Evolutionary conservation across 2,329 filamentous ascomycete genomes (phyloP).

Genomic region (Colletotrichum sp.): DNA sequence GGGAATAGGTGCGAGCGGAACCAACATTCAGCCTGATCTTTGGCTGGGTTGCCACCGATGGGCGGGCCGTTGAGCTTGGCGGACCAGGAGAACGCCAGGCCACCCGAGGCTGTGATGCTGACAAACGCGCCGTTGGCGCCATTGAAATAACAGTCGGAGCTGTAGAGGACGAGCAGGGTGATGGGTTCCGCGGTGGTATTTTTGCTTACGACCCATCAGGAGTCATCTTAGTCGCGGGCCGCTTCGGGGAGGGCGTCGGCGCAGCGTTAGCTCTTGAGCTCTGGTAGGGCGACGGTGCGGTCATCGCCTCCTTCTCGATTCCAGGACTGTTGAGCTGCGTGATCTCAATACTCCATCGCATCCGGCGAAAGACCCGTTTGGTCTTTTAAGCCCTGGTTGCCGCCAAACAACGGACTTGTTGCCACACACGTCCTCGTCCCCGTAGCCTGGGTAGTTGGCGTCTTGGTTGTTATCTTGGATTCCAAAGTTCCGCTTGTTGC

Average conservation of each 20-base stretch:
- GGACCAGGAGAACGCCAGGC: constrained; percentile 68
- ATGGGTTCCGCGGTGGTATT: constrained; percentile 58
- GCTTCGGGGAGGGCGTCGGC: constrained; percentile 76
- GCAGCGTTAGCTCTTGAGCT: constrained; percentile 69
- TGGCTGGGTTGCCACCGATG: constrained; percentile 55
- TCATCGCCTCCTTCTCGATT: neutral
- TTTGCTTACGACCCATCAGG: constrained; percentile 66
- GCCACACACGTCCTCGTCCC: no score
- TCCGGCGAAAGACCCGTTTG: neutral
- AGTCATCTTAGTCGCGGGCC: constrained; percentile 68
- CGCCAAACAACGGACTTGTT: neutral
- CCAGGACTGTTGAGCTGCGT: neutral
- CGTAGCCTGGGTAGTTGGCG: neutral
- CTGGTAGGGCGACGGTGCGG: constrained; percentile 56
- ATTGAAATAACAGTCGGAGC: constrained; percentile 71
- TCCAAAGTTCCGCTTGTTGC: neutral
- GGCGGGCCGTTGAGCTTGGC: constrained; percentile 69
- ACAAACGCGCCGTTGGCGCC: constrained; percentile 66
- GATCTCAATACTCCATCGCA: neutral
- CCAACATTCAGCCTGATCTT: neutral
- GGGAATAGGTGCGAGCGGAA: no score
- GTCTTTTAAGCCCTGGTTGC: neutral
- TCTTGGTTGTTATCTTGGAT: neutral
- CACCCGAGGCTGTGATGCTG: constrained; percentile 66
- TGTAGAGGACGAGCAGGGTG: no score